Evolutionary conservation across 345 rosid genomes (phyloP), one percentile per base, ranked within the genome.

Genomic region (Bruguiera sexangula): DNA sequence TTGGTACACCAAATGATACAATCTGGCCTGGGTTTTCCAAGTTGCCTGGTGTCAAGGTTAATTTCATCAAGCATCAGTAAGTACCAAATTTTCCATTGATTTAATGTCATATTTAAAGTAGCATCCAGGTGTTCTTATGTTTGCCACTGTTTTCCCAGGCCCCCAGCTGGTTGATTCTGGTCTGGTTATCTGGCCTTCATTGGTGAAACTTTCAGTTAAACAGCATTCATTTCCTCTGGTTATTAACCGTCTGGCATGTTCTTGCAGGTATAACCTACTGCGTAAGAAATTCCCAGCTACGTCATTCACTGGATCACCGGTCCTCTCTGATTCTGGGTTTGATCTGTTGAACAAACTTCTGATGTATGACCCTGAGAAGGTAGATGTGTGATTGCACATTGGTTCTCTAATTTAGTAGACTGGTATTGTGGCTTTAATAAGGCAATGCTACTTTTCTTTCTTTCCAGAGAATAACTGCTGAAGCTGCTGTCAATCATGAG

Each of bases 21-120:
- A 90, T 96, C 55, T 96, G 99, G 99, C 97, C 97, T 62, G 98
- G 97, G 39, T 90, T 90, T 83, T 86, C 95, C 39, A 90, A 89
- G 75, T 82, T 96, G 57, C 96, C 98, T 76, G 96, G 97, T 60
- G 98, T 90, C 43, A 96, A 89, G 87, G 93, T 90, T 85, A 96
- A 96, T 82, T 96, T 92, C 76, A 93, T 90, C 72, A 89, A 89
- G 89, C 99, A 96, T 63, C 97, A 87, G 99, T 96, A 79, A 87
- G 98, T 85, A 65, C 69, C 65, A 53, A 67, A 24, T 74, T 75
- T 68, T 75, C 67, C 60, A 13, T 63, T 27, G 36, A 31, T 75
- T 69, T 61, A 65, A 62, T 60, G 52, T 63, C 70, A 22, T 48
- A 64, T 69, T 75, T 73, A 63, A 13, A 53, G 26, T 69, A 67